Evolutionary conservation across 2,329 filamentous ascomycete genomes (phyloP).

Genomic region (Fusarium sp.): DNA sequence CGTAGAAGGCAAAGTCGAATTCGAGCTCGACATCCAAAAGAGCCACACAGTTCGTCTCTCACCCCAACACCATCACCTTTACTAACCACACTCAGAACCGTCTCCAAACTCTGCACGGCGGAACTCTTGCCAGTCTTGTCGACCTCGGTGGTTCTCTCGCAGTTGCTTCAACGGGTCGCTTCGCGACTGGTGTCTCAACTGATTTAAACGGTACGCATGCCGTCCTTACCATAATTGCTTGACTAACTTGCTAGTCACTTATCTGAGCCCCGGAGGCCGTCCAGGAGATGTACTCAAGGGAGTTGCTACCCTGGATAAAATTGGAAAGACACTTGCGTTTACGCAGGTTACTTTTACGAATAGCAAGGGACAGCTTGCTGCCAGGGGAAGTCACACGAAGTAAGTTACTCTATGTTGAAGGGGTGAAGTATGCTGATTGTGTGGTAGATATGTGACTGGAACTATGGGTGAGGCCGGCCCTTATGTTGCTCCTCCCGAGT

Average conservation of each 20-base stretch:
- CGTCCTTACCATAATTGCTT: too few relatives aligned
- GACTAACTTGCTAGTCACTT: conserved; percentile 62
- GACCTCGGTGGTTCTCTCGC: conserved; percentile 73
- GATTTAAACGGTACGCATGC: conserved; percentile 66
- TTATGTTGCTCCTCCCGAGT: conserved; percentile 52
- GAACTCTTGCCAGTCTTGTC: conserved; percentile 81
- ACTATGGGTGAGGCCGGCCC: conserved; percentile 52
- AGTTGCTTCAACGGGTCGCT: conserved; percentile 72
- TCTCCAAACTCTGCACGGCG: conserved; percentile 79
- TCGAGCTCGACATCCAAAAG: conserved; percentile 79
- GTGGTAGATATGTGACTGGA: conserved; percentile 55
- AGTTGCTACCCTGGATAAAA: conserved; percentile 70
- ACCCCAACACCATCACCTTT: rapidly evolving
- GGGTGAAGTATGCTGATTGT: not conserved
- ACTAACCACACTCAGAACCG: conserved; percentile 69
- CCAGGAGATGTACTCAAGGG: conserved; percentile 67
- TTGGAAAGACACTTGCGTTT: conserved; percentile 72
- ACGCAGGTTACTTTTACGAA: conserved; percentile 71
- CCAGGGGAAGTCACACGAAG: conserved; percentile 75
- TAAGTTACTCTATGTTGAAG: conserved; percentile 46
- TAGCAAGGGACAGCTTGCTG: conserved; percentile 67
- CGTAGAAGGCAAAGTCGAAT: conserved; percentile 74
- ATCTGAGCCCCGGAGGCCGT: conserved; percentile 67
- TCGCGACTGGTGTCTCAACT: conserved; percentile 72
- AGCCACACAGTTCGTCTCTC: conserved; percentile 74